Evolutionary conservation across 2,329 filamentous ascomycete genomes (phyloP).

Genomic region (Fusarium sp.): DNA sequence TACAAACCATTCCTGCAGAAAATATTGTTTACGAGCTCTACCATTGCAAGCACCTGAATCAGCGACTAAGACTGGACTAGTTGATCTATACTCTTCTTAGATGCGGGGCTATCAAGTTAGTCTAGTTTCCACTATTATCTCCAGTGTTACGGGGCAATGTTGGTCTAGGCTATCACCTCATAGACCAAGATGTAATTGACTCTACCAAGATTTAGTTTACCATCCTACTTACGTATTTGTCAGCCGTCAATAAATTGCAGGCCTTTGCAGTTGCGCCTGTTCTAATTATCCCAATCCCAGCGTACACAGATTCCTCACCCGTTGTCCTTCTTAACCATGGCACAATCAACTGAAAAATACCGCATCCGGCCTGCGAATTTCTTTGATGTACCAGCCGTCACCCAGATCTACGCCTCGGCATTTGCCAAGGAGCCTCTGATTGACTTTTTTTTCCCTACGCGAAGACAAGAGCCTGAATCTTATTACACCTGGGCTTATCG

Average conservation of each 20-base stretch:
- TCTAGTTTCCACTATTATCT: neutral
- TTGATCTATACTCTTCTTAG: neutral
- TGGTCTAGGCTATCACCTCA: no score
- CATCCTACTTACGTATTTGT: no score
- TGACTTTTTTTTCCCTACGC: slow-evolving; percentile 1
- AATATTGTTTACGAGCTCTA: neutral
- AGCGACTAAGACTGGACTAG: neutral
- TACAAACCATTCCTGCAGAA: neutral
- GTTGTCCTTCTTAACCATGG: neutral
- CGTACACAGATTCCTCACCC: no score
- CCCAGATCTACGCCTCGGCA: slow-evolving; percentile 1
- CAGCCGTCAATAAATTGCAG: no score
- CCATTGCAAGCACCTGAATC: neutral
- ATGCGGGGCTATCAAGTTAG: neutral
- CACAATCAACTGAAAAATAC: neutral
- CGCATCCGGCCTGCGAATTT: slow-evolving; percentile 3
- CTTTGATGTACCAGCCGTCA: slow-evolving; percentile 3
- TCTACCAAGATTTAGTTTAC: no score
- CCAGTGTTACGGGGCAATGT: no score
- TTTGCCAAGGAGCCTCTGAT: slow-evolving; percentile 1
- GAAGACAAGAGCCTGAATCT: neutral
- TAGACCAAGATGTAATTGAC: no score
- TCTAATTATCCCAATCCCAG: no score
- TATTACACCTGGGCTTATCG: slow-evolving; percentile 4
- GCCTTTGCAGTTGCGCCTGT: no score